These are phyloP conservation scores for Argentina anserina DNA, from an alignment of 306 rosid species.

Conservation along the genomic window DNA sequence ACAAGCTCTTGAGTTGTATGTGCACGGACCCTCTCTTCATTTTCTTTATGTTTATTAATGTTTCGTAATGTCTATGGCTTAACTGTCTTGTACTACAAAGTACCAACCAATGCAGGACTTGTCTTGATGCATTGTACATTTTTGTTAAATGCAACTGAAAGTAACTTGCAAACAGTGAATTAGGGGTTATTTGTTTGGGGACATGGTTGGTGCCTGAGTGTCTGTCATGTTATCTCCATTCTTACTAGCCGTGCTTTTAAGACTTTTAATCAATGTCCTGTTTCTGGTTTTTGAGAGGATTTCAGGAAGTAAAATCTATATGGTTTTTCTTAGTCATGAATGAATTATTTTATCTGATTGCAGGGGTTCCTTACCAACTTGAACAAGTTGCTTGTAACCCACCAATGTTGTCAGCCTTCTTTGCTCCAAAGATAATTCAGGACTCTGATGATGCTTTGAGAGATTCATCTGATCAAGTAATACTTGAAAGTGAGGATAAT, in stretches of 20 bases:
- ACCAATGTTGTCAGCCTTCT: slow-evolving; percentile 70
- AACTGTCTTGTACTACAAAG: background rate
- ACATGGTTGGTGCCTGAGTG: background rate
- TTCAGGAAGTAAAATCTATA: background rate
- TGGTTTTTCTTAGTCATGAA: background rate
- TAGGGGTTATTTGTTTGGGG: background rate
- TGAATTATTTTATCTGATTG: slow-evolving; percentile 13
- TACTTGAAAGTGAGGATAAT: slow-evolving; percentile 39
- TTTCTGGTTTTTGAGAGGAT: background rate
- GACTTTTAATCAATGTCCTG: slow-evolving; percentile 2
- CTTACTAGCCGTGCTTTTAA: background rate
- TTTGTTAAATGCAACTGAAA: slow-evolving; percentile 1
- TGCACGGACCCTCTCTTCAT: slow-evolving; percentile 3
- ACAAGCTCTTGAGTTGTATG: slow-evolving; percentile 83
- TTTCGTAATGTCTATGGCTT: background rate
- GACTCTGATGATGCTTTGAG: slow-evolving; percentile 29
- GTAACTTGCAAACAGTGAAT: background rate
- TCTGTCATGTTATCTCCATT: slow-evolving; percentile 6
- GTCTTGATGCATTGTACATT: background rate
- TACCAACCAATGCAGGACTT: background rate
- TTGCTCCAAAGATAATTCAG: slow-evolving; percentile 43
- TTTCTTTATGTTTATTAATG: slow-evolving; percentile 2
- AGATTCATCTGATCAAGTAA: slow-evolving; percentile 30
- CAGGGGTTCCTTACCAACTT: slow-evolving; percentile 87
- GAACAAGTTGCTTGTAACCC: slow-evolving; percentile 64